These are phyloP conservation scores for Pleurotus platypus DNA, from an alignment of 768 basidiomycete genomes.

Conservation along the genomic window DNA sequence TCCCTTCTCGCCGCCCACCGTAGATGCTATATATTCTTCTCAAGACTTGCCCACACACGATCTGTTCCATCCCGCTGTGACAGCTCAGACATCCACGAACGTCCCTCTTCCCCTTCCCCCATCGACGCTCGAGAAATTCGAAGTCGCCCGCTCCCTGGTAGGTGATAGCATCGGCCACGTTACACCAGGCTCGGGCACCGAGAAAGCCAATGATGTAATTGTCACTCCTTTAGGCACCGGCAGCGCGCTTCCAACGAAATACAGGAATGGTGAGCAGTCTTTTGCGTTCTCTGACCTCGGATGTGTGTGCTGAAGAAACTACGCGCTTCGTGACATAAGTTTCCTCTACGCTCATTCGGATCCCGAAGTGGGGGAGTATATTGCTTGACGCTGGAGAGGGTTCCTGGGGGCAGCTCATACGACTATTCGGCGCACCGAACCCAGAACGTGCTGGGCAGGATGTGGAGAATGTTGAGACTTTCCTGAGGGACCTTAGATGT, in stretches of 20 bases:
- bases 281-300: neutral
- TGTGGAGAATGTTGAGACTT: neutral
- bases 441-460: slow-evolving; percentile 37
- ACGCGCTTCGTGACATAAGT: slow-evolving; percentile 34
- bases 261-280: slow-evolving; percentile 69
- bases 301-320: neutral
- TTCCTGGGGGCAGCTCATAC: slow-evolving; percentile 82
- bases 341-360: slow-evolving; percentile 70
- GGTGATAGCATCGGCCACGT: neutral
- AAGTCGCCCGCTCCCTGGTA: slow-evolving; percentile 25
- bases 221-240: slow-evolving; percentile 86
- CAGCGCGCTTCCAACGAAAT: slow-evolving; percentile 80
- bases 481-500: slow-evolving; percentile 69
- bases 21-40: slow-evolving; percentile 21
- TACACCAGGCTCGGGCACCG: neutral
- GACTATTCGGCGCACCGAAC: slow-evolving; percentile 63
- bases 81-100: slow-evolving; percentile 18
- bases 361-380: slow-evolving; percentile 69
- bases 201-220: slow-evolving; percentile 57
- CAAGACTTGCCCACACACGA: slow-evolving; percentile 22
- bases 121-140: slow-evolving; percentile 34
- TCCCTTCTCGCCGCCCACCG: slow-evolving; percentile 38
- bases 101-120: slow-evolving; percentile 27
- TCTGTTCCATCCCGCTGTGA: slow-evolving; percentile 35
- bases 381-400: slow-evolving; percentile 93